Evolutionary conservation across 768 basidiomycete genomes (phyloP).

Genomic region (Phaffia tasmanica): DNA sequence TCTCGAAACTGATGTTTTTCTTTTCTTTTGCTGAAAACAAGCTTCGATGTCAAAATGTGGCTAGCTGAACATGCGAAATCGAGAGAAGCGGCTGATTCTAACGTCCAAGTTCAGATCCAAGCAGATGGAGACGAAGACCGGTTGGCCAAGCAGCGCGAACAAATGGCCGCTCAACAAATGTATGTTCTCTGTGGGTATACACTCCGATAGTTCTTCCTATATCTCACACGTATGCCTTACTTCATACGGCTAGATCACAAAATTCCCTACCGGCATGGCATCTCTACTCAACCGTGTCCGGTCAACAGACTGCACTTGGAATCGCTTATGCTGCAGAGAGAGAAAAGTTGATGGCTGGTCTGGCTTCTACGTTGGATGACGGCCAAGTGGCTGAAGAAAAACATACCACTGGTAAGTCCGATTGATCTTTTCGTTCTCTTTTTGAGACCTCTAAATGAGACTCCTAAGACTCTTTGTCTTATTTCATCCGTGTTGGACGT

Average conservation of each 20-base stretch:
- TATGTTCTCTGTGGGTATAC: constrained; percentile 27
- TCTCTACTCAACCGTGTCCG: constrained; percentile 86
- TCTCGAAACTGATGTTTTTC: background rate
- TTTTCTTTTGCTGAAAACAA: constrained; percentile 32
- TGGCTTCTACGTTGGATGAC: background rate
- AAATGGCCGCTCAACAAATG: constrained; percentile 71
- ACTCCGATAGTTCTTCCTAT: background rate
- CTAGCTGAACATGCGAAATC: constrained; percentile 40
- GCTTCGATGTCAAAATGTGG: constrained; percentile 74
- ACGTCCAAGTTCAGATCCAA: constrained; percentile 55
- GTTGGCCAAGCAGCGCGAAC: constrained; percentile 57
- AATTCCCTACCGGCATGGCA: constrained; percentile 92
- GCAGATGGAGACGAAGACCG: constrained; percentile 83
- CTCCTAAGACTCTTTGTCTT: background rate
- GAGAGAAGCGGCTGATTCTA: constrained; percentile 19
- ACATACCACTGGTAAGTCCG: constrained; percentile 1
- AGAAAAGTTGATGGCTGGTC: background rate
- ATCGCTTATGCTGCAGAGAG: constrained; percentile 17
- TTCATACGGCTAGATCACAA: constrained; percentile 47
- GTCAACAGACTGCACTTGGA: constrained; percentile 77
- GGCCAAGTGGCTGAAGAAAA: constrained; percentile 7
- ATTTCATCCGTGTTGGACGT: background rate
- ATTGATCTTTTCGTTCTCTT: background rate
- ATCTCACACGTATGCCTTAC: background rate
- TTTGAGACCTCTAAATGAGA: background rate